phyloP scores from a whole-genome alignment of 2,329 filamentous ascomycete species.

The Botryotinia calthae region DNA sequence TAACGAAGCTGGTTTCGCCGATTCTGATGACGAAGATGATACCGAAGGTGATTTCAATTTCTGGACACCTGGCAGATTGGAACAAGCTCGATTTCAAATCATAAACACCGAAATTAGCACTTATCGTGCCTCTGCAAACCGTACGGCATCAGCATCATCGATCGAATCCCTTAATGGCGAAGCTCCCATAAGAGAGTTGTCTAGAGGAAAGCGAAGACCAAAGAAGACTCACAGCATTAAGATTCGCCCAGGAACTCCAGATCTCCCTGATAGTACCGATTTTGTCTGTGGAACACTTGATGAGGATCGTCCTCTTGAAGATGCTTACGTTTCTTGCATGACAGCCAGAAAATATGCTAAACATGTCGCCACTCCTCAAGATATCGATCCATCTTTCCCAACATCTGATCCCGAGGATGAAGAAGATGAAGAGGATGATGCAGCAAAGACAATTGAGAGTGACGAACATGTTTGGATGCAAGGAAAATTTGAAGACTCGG shows the following conservation, averaged over 20 bases:
- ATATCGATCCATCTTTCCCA: slow-evolving; percentile 96
- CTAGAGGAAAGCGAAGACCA: slow-evolving; percentile 21
- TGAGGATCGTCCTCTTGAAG: slow-evolving; percentile 91
- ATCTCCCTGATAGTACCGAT: slow-evolving; percentile 94
- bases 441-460: slow-evolving; percentile 57
- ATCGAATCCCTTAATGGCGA: slow-evolving; percentile 47
- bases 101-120: slow-evolving; percentile 27
- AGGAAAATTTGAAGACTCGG: slow-evolving; percentile 66
- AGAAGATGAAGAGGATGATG: slow-evolving; percentile 67
- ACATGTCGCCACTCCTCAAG: slow-evolving; percentile 82
- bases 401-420: slow-evolving; percentile 89
- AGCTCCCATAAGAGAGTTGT: slow-evolving; percentile 29
- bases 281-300: slow-evolving; percentile 98
- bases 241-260: slow-evolving; percentile 68
- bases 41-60: slow-evolving; percentile 62
- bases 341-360: slow-evolving; percentile 79
- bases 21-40: slow-evolving; percentile 66
- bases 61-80: slow-evolving; percentile 51
- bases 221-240: slow-evolving; percentile 43
- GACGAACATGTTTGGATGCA: slow-evolving; percentile 69
- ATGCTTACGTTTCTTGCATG: slow-evolving; percentile 83
- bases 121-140: slow-evolving; percentile 35
- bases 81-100: slow-evolving; percentile 21
- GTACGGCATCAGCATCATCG: slow-evolving; percentile 59
- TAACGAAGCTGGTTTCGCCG: slow-evolving; percentile 65